These are phyloP conservation scores for Miscanthus sacchariflorus DNA, from an alignment of 202 grass and related monocot genomes.

Conservation along the genomic window DNA sequence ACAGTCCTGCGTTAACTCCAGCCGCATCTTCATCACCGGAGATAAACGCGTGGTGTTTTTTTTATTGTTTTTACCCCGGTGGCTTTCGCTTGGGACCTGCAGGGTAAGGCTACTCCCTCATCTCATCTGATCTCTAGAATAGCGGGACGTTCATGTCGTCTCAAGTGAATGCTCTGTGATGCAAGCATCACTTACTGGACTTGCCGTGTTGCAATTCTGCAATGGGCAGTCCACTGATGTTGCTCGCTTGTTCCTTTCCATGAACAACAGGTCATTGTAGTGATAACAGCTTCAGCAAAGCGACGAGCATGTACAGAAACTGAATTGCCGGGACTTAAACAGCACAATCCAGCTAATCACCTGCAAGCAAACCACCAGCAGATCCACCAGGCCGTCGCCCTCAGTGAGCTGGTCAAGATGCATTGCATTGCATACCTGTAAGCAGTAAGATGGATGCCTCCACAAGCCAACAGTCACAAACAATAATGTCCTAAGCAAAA, in stretches of 20 bases:
- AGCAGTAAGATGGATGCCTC: neutral
- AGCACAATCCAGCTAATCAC: neutral
- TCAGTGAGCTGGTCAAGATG: conserved; percentile 1
- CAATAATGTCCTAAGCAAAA: neutral
- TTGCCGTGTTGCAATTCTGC: neutral
- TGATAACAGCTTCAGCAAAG: conserved; percentile 13
- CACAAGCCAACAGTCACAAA: neutral
- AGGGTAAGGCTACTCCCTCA: no score
- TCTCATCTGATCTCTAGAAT: conserved; percentile 14
- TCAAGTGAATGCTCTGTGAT: conserved; percentile 27
- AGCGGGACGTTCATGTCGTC: conserved; percentile 22
- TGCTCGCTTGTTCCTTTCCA: neutral
- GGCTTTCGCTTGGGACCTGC: neutral
- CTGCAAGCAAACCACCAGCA: neutral
- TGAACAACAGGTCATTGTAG: neutral
- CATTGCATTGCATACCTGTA: neutral
- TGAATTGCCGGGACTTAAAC: neutral
- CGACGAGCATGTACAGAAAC: neutral
- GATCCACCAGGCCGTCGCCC: neutral
- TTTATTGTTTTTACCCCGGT: neutral
- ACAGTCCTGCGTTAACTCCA: neutral
- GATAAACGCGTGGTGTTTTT: neutral
- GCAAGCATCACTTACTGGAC: neutral
- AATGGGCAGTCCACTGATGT: neutral
- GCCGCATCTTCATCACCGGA: neutral